Percentiles rank a stretch among this genome's conserved stretches.
Evolutionary conservation across 768 basidiomycete genomes (phyloP).

Genomic region (Zangia roseola): DNA sequence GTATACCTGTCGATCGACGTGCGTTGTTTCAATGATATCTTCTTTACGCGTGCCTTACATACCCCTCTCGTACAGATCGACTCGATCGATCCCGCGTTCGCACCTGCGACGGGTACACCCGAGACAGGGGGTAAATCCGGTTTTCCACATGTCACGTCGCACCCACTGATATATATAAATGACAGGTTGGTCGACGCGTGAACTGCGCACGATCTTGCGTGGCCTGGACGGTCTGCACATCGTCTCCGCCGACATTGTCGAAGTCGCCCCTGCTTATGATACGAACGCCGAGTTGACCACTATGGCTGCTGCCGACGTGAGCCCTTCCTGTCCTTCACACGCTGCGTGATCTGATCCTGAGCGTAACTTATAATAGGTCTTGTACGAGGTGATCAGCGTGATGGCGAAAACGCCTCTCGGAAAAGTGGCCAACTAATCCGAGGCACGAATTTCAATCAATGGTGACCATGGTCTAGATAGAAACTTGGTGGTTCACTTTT

Average conservation of each 20-base stretch:
- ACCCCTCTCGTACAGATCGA: conserved; percentile 51
- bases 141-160: too few species aligned
- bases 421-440: conserved; percentile 39
- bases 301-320: conserved; percentile 60
- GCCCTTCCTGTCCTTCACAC: conserved; percentile 15
- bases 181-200: conserved; percentile 70
- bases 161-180: too few species aligned
- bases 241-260: conserved; percentile 81
- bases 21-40: conserved; percentile 18
- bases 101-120: conserved; percentile 82
- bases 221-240: conserved; percentile 75
- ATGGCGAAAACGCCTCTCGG: conserved; percentile 81
- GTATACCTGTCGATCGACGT: conserved; percentile 82
- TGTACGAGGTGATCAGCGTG: conserved; percentile 73
- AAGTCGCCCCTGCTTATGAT: conserved; percentile 83
- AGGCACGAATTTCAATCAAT: too few species aligned
- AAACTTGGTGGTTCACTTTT: not conserved
- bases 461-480: too few species aligned
- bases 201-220: conserved; percentile 72
- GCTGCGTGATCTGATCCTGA: too few species aligned
- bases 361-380: conserved; percentile 45
- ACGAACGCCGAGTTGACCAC: conserved; percentile 62
- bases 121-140: conserved; percentile 35
- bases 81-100: conserved; percentile 78
- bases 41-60: not conserved